Base-by-base conservation (phyloP, 352 stramenopile genomes). In the Globisporangium middletonii region DNA sequence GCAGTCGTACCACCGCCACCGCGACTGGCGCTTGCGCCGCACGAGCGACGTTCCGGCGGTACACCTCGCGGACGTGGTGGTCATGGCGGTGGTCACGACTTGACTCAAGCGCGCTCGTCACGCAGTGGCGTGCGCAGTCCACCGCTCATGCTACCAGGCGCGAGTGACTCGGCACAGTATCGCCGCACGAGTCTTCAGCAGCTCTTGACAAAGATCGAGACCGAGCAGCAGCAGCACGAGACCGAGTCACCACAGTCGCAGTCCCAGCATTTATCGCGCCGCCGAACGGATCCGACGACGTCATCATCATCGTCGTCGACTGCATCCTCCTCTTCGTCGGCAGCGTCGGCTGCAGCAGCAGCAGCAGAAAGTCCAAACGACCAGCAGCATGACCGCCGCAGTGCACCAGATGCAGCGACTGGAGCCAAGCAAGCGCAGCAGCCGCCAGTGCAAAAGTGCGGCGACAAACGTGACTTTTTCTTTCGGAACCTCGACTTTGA, bases 401-500 rank as follows among this genome's bases (percentile, higher is more conserved):
- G 13, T 46, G 41, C 41, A 8, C 13, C 18, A 18, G 41, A 23
- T 8, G 11, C 2, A 46, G 41, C 38, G 16, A 15, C 5, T 15
- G 12, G 15, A 48, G 18, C 19, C 43, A 19, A 18, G 13, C 43
- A 23, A n/a, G n/a, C 28, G 16, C 48, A 26, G 15, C 26, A 28
- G 18, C 12, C 53, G n/a, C 47, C 41, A 15, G n/a, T 46, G 16
- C 53, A 62, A n/a, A 89, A 89, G 52, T 89, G 80, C 59, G 79
- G 79, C 11, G 83, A 93, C 66, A 93, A 93, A 63, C 79, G 83
- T 38, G 80, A 91, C 53, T 93, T 91, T 58, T 88, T 93, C 59
- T 93, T 93, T 53, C 74, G 83, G 2, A 86, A 89, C 37, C 61
- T 93, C 46, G 63, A 86, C 7, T 86, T 76, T 13, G 78, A 86